Base-by-base conservation (phyloP, 352 stramenopile genomes). In the Globisporangium ultimum region DNA sequence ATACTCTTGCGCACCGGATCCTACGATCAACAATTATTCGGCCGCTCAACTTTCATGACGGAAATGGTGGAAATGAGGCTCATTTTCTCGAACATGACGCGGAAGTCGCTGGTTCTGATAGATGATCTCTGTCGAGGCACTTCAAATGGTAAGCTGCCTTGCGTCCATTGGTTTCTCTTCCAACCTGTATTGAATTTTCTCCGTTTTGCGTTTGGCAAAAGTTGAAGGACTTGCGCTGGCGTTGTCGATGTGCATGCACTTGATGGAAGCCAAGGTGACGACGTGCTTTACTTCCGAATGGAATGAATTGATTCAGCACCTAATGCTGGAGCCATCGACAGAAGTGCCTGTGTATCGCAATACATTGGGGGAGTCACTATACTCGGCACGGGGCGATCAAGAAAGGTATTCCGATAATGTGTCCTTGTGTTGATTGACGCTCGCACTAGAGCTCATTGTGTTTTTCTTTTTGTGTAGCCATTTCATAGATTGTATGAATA, bases 111-210 rank as follows among this genome's bases (percentile, higher is more conserved):
- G 2, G 63, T 85, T 17, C 41, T 87, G 38, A 64, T 87, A 20
- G 74, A 87, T 49, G 74, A 87, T 55, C 51, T 87, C 2, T 85
- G 77, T 38, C 70, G 73, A 42, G 77, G 77, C 13, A 87, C 66
- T 40, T 63, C 62, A 47, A 67, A 60, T 7, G 64, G 71, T 80
- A 60, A 46, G 64, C 51, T 10, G 3, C 3, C 7, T 5, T 36
- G 28, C 28, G 8, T 36, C 28, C 28, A 36, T 36, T 36, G 28
- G 28, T 36, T 36, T 36, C 28, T 36, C 0, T 36, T 36, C 9
- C 7, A 45, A 2, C n/a, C 8, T 14, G 15, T 28, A 18, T 50
- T n/a, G n/a, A 43, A 17, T 17, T 11, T 43, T 17, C 14, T 10
- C 11, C 9, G 28, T 36, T 36, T 36, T 36, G 28, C 28, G 28